Evolutionary conservation across 768 basidiomycete species (phyloP).

Genomic region (Tubosaeta sp.): DNA sequence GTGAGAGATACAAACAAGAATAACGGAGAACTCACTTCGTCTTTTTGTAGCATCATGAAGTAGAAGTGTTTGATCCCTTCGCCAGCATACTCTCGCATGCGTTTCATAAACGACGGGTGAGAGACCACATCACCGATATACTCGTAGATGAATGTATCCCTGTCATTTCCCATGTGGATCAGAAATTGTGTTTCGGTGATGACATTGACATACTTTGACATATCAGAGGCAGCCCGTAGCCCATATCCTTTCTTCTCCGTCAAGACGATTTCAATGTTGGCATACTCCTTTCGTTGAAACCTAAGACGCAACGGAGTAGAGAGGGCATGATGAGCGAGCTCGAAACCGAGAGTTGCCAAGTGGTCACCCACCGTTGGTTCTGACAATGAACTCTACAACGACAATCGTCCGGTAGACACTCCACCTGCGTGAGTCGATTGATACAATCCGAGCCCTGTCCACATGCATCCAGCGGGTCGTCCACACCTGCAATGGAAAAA

Average conservation of each 20-base stretch:
- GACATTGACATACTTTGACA: slow-evolving; percentile 53
- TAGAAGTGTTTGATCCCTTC: slow-evolving; percentile 97
- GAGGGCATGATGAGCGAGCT: neutral
- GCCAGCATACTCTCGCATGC: slow-evolving; percentile 90
- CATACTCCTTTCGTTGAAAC: slow-evolving; percentile 84
- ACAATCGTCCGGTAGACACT: slow-evolving; percentile 90
- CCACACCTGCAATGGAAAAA: slow-evolving; percentile 44
- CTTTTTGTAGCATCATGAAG: slow-evolving; percentile 99
- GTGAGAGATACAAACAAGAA: neutral
- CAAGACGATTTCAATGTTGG: slow-evolving; percentile 81
- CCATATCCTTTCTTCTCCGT: slow-evolving; percentile 98
- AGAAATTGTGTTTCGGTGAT: neutral
- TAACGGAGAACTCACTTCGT: slow-evolving; percentile 63
- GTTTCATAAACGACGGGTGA: slow-evolving; percentile 80
- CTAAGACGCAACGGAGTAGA: slow-evolving; percentile 36
- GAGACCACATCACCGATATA: slow-evolving; percentile 97
- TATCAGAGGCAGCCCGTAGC: slow-evolving; percentile 67
- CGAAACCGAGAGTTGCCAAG: neutral
- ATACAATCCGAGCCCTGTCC: slow-evolving; percentile 91
- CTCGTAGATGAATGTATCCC: slow-evolving; percentile 93
- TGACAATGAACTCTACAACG: slow-evolving; percentile 76
- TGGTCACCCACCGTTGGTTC: slow-evolving; percentile 75
- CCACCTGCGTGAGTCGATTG: slow-evolving; percentile 94
- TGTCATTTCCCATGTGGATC: slow-evolving; percentile 30
- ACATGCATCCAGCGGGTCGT: slow-evolving; percentile 67